Evolutionary conservation across 2,329 filamentous ascomycete species (phyloP).

Genomic region (Aspergillus quadrilineatus): DNA sequence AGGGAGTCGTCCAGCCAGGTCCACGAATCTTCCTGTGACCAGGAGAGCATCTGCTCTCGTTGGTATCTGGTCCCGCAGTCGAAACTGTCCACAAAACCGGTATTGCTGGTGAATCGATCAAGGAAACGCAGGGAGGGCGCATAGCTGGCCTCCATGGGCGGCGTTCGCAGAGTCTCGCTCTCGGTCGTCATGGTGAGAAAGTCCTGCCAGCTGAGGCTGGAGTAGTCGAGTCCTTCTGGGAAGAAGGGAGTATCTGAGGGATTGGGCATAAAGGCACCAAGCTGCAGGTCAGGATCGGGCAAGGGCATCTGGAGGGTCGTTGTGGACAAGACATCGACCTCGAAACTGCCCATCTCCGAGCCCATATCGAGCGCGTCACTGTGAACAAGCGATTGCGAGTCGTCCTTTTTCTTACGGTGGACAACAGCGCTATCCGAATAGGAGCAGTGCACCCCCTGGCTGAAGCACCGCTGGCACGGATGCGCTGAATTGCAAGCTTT

Average conservation of each 20-base stretch:
- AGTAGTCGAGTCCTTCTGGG: neutral
- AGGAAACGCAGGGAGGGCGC: slow-evolving; percentile 29
- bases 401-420: neutral
- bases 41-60: slow-evolving; percentile 27
- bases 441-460: slow-evolving; percentile 22
- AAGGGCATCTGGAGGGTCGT: neutral
- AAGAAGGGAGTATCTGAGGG: neutral
- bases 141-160: neutral
- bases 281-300: neutral
- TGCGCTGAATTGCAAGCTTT: slow-evolving; percentile 34
- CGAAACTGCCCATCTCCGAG: neutral
- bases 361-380: neutral
- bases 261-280: neutral
- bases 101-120: slow-evolving; percentile 38
- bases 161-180: neutral
- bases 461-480: slow-evolving; percentile 31
- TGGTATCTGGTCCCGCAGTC: slow-evolving; percentile 37
- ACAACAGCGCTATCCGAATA: slow-evolving; percentile 16
- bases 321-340: neutral
- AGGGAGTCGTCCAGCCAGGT: slow-evolving; percentile 34
- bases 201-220: slow-evolving; percentile 4
- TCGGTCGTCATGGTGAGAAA: slow-evolving; percentile 1
- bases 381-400: neutral
- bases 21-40: neutral
- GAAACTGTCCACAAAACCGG: slow-evolving; percentile 37